These are phyloP conservation scores for Botrytis sinoallii DNA, from an alignment of 2,329 filamentous ascomycete genomes.

Conservation along the genomic window DNA sequence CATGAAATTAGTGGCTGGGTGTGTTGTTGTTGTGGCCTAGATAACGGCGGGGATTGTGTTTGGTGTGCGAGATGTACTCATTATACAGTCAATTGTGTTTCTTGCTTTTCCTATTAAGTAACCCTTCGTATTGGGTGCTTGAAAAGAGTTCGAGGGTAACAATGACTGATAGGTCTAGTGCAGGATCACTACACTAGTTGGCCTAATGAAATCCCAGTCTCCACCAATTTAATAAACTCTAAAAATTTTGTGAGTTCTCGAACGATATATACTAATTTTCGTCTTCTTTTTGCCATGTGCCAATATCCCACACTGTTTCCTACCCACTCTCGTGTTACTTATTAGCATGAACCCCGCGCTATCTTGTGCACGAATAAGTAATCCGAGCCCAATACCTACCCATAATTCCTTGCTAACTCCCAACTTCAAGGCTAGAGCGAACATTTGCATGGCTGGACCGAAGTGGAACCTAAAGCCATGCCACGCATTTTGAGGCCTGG, in stretches of 20 bases:
- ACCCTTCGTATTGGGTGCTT: neutral
- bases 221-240: neutral
- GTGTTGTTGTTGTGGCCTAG: slow-evolving; percentile 1
- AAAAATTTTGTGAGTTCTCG: neutral
- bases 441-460: neutral
- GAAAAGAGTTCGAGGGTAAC: neutral
- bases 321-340: neutral
- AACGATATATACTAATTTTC: neutral
- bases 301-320: neutral
- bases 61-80: neutral
- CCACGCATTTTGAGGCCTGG: neutral
- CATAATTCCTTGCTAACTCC: neutral
- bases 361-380: neutral
- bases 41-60: neutral
- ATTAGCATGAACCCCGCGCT: neutral
- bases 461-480: neutral
- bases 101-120: neutral
- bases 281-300: neutral
- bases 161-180: neutral
- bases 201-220: neutral
- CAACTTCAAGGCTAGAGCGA: neutral
- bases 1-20: neutral
- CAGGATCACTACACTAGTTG: neutral
- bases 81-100: slow-evolving; percentile 1
- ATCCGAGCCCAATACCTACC: neutral